Evolutionary conservation across 495 filamentous ascomycete genomes (phyloP).

Genomic region (Aspergillus ostianus): DNA sequence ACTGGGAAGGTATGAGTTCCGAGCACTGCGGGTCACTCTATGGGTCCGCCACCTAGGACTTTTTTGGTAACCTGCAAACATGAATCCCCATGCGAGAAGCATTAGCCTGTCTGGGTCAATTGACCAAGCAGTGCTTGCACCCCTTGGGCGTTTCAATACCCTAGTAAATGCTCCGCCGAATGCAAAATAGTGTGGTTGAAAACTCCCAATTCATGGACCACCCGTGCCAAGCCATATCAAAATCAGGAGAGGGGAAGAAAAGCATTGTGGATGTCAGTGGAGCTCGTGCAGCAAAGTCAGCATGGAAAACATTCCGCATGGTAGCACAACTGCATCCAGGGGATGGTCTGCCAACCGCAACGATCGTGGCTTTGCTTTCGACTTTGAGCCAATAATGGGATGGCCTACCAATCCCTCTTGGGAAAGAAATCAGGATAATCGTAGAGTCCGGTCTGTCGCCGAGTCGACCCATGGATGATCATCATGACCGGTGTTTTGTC

Average conservation of each 20-base stretch:
- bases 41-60: slow-evolving; percentile 4
- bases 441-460: slow-evolving; percentile 2
- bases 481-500: slow-evolving; percentile 17
- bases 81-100: slow-evolving; percentile 5
- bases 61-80: slow-evolving; percentile 4
- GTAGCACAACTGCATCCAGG: slow-evolving; percentile 4
- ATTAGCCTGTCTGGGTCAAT: not conserved
- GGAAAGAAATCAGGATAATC: slow-evolving; percentile 9
- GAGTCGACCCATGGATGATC: slow-evolving; percentile 22
- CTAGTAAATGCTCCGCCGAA: not conserved
- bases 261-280: slow-evolving; percentile 3
- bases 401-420: not conserved
- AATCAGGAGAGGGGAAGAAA: not conserved
- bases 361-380: slow-evolving; percentile 1
- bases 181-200: not conserved
- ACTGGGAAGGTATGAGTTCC: slow-evolving; percentile 15
- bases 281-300: not conserved
- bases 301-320: not conserved
- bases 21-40: slow-evolving; percentile 11
- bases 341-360: not conserved
- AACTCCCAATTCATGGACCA: not conserved
- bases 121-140: not conserved
- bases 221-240: not conserved
- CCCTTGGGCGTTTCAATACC: not conserved
- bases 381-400: slow-evolving; percentile 1